phyloP scores from a whole-genome alignment of 2,329 filamentous ascomycete species.

The Cryoendolithus antarcticus region DNA sequence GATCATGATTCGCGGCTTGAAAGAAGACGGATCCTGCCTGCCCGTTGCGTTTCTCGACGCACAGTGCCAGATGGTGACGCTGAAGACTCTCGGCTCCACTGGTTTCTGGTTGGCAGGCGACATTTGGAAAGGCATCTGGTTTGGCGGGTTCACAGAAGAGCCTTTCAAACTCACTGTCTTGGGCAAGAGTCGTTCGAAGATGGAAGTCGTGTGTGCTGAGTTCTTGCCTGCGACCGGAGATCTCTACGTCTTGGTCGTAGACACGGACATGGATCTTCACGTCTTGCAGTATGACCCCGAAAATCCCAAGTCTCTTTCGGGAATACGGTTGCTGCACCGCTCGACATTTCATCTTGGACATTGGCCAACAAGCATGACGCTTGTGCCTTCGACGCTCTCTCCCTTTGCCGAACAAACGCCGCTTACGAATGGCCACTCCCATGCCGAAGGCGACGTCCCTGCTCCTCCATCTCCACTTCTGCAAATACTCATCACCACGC shows the following conservation, averaged over 20 bases:
- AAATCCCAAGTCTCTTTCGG: slow-evolving; percentile 85
- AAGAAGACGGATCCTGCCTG: slow-evolving; percentile 83
- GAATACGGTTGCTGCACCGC: slow-evolving; percentile 72
- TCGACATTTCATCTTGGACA: slow-evolving; percentile 83
- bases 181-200: slow-evolving; percentile 66
- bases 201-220: slow-evolving; percentile 72
- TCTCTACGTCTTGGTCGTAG: slow-evolving; percentile 69
- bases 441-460: too few species aligned
- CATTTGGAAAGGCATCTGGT: slow-evolving; percentile 88
- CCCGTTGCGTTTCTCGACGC: slow-evolving; percentile 97
- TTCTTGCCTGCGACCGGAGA: slow-evolving; percentile 78
- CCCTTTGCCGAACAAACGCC: slow-evolving; percentile 31
- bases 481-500: slow-evolving; percentile 57
- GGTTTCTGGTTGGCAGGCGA: slow-evolving; percentile 82
- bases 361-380: slow-evolving; percentile 58
- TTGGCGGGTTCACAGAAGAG: slow-evolving; percentile 91
- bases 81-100: slow-evolving; percentile 70
- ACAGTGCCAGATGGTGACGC: slow-evolving; percentile 81
- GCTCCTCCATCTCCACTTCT: slow-evolving; percentile 18
- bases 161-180: slow-evolving; percentile 92
- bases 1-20: slow-evolving; percentile 89
- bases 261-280: slow-evolving; percentile 76
- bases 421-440: too few species aligned
- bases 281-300: slow-evolving; percentile 91
- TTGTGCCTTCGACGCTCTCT: slow-evolving; percentile 54